phyloP scores from a whole-genome alignment of 2,329 filamentous ascomycete genomes.

The Simplicillium aogashimaense region DNA sequence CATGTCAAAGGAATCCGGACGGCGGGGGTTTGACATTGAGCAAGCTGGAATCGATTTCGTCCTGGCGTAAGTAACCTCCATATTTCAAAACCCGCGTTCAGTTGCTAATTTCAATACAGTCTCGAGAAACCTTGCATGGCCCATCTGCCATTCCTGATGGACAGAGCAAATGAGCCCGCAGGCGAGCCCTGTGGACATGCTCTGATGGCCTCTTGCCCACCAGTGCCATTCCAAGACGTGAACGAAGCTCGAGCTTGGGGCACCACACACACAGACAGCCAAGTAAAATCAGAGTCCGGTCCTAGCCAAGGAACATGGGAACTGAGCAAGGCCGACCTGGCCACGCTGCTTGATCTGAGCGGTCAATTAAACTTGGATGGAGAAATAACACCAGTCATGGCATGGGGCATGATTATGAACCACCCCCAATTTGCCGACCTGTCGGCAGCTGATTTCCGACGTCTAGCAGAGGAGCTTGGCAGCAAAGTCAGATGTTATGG shows the following conservation, averaged over 20 bases:
- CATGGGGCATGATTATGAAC: conserved; percentile 71
- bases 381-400: conserved; percentile 92
- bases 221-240: conserved; percentile 46
- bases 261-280: conserved; percentile 26
- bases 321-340: conserved; percentile 63
- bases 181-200: conserved; percentile 76
- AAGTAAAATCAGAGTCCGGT: conserved; percentile 13
- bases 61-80: conserved; percentile 55
- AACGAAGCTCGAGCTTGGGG: conserved; percentile 44
- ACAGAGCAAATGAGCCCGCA: conserved; percentile 46
- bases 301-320: conserved; percentile 66
- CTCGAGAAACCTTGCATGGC: conserved; percentile 92
- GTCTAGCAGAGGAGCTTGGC: conserved; percentile 62
- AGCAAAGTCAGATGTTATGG: conserved; percentile 88
- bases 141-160: conserved; percentile 72
- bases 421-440: conserved; percentile 62
- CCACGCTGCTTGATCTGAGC: conserved; percentile 77
- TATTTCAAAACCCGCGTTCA: not conserved
- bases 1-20: conserved; percentile 15
- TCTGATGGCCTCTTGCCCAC: conserved; percentile 85
- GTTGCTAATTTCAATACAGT: conserved; percentile 36
- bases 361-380: conserved; percentile 73
- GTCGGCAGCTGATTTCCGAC: conserved; percentile 56
- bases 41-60: conserved; percentile 85
- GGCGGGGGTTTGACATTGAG: conserved; percentile 56